Percentiles rank a stretch among this genome's conserved stretches.
These are phyloP conservation scores for Spathaspora gorwiae DNA, from an alignment of 805 yeast species.

Conservation along the genomic window DNA sequence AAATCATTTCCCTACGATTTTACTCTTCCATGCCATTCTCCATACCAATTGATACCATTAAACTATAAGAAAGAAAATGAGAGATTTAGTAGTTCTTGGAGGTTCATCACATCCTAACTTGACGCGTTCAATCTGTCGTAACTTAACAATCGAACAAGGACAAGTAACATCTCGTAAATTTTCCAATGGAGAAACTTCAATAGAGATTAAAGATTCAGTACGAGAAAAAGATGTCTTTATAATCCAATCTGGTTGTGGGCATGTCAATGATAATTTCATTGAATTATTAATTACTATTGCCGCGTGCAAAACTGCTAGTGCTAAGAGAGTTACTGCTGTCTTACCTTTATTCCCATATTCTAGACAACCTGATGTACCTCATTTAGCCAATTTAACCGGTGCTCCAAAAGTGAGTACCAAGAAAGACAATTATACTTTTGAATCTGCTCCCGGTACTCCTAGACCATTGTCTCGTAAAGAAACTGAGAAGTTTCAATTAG, in stretches of 20 bases:
- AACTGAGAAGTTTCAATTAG: constrained; percentile 6
- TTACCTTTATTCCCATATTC: constrained; percentile 93
- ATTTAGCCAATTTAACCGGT: constrained; percentile 58
- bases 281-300: constrained; percentile 78
- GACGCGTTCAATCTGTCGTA: constrained; percentile 69
- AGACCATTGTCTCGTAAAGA: constrained; percentile 27
- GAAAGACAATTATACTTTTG: constrained; percentile 42
- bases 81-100: constrained; percentile 82
- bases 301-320: constrained; percentile 92
- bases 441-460: constrained; percentile 52
- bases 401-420: constrained; percentile 49
- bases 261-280: constrained; percentile 81
- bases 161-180: constrained; percentile 56
- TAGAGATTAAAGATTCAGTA: constrained; percentile 80
- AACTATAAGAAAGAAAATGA: constrained; percentile 38
- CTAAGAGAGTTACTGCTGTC: constrained; percentile 83
- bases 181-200: constrained; percentile 92
- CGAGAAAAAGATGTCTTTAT: constrained; percentile 95
- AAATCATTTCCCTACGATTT: not conserved
- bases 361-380: constrained; percentile 92
- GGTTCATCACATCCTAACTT: constrained; percentile 86
- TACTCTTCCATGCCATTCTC: not conserved
- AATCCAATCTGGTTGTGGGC: constrained; percentile 81
- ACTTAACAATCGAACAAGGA: constrained; percentile 71
- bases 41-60: not conserved